These are phyloP conservation scores for Globisporangium alternatum DNA, from an alignment of 352 stramenopile genomes.

Conservation along the genomic window DNA sequence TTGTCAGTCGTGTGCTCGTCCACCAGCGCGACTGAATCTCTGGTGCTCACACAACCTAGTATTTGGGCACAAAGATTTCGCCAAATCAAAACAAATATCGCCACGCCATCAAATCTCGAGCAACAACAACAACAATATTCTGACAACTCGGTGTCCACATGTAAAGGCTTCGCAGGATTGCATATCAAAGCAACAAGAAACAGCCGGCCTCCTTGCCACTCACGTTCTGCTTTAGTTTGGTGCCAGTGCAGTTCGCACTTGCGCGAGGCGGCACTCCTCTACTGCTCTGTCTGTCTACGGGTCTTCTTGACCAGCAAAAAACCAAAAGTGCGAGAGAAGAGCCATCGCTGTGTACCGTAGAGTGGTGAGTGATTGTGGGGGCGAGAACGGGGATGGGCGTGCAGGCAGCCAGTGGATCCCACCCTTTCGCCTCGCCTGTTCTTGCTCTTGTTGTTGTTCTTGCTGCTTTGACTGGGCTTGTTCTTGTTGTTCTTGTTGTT, in stretches of 20 bases:
- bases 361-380: constrained; percentile 9
- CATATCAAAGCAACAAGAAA: neutral
- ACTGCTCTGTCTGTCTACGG: neutral
- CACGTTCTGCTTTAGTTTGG: neutral
- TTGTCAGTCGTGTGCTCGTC: neutral
- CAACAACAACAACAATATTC: neutral
- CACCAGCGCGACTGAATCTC: neutral
- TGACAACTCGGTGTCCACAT: neutral
- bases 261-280: neutral
- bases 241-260: neutral
- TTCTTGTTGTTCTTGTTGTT: neutral
- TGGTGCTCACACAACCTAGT: neutral
- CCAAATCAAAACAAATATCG: neutral
- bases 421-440: neutral
- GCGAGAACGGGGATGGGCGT: neutral
- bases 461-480: neutral
- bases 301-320: neutral
- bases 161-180: neutral
- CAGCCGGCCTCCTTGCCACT: neutral
- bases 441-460: neutral
- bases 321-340: neutral
- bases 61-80: neutral
- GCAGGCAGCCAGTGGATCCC: constrained; percentile 5
- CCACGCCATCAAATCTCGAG: neutral
- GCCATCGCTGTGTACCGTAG: neutral